These are phyloP conservation scores for Didymella pinodella DNA, from an alignment of 2,329 filamentous ascomycete genomes.

Conservation along the genomic window DNA sequence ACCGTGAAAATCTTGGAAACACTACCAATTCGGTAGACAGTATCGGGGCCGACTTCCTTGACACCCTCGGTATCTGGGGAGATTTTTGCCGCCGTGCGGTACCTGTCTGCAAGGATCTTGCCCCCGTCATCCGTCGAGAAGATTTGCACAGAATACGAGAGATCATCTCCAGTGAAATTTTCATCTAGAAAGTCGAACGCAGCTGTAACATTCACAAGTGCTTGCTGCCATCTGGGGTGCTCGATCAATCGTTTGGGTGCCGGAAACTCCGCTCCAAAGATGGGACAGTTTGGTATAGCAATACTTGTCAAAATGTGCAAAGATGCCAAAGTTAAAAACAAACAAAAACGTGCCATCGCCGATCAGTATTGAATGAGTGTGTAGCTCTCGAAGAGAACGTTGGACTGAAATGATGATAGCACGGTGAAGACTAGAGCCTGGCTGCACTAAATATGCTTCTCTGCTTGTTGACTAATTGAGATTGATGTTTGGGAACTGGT, in stretches of 20 bases:
- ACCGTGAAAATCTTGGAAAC: constrained; percentile 53
- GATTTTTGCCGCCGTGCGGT: constrained; percentile 31
- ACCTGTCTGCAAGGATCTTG: constrained; percentile 31
- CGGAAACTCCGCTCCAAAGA: constrained; percentile 36
- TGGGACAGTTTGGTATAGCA: constrained; percentile 35
- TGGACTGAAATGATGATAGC: not conserved
- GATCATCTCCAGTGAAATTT: constrained; percentile 26
- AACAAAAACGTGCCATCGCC: not conserved
- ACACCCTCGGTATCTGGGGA: constrained; percentile 29
- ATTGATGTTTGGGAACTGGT: not conserved
- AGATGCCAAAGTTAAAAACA: constrained; percentile 4
- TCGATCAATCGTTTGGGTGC: constrained; percentile 29
- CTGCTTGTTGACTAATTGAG: not conserved
- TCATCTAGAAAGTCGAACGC: constrained; percentile 33
- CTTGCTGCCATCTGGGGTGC: constrained; percentile 33
- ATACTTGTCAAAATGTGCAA: constrained; percentile 17
- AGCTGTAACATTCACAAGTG: constrained; percentile 30
- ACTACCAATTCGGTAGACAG: constrained; percentile 56
- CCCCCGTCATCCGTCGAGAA: constrained; percentile 34
- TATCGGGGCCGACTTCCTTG: constrained; percentile 46
- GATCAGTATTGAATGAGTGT: not conserved
- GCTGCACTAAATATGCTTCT: not conserved
- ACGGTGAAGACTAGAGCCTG: not conserved
- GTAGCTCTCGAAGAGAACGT: not conserved
- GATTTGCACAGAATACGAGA: constrained; percentile 37